These are phyloP conservation scores for Teratosphaeria gauchensis DNA, from an alignment of 2,329 filamentous ascomycete genomes.

Conservation along the genomic window DNA sequence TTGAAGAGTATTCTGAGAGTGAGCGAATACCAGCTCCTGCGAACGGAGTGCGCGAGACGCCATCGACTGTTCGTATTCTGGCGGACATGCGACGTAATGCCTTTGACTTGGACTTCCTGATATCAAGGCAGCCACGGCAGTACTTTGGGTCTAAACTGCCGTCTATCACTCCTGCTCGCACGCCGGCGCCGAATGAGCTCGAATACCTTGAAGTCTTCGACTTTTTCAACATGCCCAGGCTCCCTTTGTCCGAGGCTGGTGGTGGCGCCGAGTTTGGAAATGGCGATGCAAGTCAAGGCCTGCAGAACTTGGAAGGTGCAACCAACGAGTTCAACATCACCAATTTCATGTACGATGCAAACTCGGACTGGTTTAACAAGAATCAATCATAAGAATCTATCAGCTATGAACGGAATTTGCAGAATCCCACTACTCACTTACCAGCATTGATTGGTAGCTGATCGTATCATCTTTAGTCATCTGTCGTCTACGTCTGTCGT, in stretches of 20 bases:
- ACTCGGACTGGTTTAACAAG: constrained; percentile 65
- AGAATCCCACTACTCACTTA: no score
- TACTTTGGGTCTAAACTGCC: constrained; percentile 17
- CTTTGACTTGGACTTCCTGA: constrained; percentile 82
- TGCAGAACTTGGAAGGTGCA: background rate
- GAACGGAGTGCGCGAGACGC: constrained; percentile 64
- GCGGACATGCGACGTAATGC: constrained; percentile 87
- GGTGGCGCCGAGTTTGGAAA: background rate
- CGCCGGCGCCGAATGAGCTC: constrained; percentile 67
- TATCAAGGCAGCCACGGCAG: constrained; percentile 65
- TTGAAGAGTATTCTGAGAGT: constrained; percentile 76
- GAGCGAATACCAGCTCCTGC: constrained; percentile 47
- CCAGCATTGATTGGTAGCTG: no score
- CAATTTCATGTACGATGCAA: constrained; percentile 66
- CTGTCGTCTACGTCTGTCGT: background rate
- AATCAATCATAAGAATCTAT: background rate
- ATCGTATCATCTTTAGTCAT: background rate
- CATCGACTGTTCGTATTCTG: constrained; percentile 74
- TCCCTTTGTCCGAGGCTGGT: constrained; percentile 37
- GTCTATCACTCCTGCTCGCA: constrained; percentile 25
- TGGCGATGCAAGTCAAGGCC: constrained; percentile 1
- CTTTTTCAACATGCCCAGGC: constrained; percentile 81
- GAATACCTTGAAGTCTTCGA: constrained; percentile 91
- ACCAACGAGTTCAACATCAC: constrained; percentile 62
- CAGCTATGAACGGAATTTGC: background rate